These are phyloP conservation scores for Irpex sp. DNA, from an alignment of 1,284 basidiomycete species.

Conservation along the genomic window DNA sequence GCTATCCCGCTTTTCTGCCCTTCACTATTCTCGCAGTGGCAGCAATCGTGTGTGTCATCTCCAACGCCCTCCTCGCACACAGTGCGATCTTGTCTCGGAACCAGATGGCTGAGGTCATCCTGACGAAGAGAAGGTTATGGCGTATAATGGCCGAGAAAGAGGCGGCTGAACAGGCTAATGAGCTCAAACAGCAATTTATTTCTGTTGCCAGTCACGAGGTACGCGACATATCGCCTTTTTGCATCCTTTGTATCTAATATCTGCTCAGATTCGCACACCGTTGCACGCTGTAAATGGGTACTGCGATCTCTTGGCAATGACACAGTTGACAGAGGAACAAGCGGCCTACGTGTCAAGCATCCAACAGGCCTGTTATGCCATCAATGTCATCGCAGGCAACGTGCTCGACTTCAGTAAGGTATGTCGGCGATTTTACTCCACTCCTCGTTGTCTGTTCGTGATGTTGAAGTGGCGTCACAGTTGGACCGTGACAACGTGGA, in stretches of 20 bases:
- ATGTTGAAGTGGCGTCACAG: slow-evolving; percentile 9
- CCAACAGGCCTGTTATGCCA: slow-evolving; percentile 30
- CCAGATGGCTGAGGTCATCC: slow-evolving; percentile 29
- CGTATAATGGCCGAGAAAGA: slow-evolving; percentile 32
- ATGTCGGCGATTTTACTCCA: not conserved
- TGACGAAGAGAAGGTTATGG: slow-evolving; percentile 27
- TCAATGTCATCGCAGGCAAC: slow-evolving; percentile 31
- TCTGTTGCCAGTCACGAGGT: slow-evolving; percentile 30
- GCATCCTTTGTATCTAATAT: not conserved
- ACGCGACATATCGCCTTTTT: not conserved
- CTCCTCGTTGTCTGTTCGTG: not conserved
- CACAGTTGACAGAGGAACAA: slow-evolving; percentile 26
- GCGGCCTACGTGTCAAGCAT: slow-evolving; percentile 26
- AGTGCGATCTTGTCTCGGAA: slow-evolving; percentile 26
- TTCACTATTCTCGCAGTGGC: slow-evolving; percentile 24
- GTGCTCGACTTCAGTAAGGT: slow-evolving; percentile 31
- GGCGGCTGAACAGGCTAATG: slow-evolving; percentile 29
- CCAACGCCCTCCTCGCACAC: slow-evolving; percentile 27
- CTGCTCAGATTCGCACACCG: slow-evolving; percentile 26
- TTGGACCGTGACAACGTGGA: slow-evolving; percentile 29
- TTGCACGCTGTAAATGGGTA: slow-evolving; percentile 31
- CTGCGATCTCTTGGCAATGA: slow-evolving; percentile 26
- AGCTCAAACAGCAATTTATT: slow-evolving; percentile 31
- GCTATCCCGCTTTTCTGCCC: slow-evolving; percentile 26
- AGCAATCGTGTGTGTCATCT: slow-evolving; percentile 26